Evolutionary conservation across 164 flowering plant genomes (phyloP).

Genomic region (Aristolochia californica): DNA sequence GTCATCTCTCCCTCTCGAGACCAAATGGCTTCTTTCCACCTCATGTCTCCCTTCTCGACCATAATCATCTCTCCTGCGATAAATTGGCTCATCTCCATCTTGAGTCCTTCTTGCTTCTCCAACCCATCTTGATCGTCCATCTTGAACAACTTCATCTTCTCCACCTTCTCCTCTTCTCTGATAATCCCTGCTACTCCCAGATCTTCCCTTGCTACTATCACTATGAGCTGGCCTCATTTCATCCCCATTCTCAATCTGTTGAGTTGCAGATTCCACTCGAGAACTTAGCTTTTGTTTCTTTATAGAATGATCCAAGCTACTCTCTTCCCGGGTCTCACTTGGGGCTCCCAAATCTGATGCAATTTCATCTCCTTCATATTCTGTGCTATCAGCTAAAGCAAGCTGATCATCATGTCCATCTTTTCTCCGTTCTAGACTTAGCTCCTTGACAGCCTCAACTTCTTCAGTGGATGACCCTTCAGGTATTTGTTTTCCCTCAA

Average conservation of each 20-base stretch:
- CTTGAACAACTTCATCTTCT: conserved; percentile 77
- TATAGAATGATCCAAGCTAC: conserved; percentile 8
- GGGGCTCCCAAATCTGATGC: conserved; percentile 14
- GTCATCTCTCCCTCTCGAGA: conserved; percentile 51
- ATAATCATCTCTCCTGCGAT: conserved; percentile 38
- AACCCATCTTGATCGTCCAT: conserved; percentile 24
- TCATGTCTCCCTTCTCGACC: conserved; percentile 35
- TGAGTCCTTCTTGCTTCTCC: conserved; percentile 30
- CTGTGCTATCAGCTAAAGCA: conserved; percentile 25
- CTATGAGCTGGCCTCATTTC: conserved; percentile 57
- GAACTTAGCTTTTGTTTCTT: conserved; percentile 49
- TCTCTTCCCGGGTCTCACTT: conserved; percentile 26
- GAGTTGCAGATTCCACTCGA: conserved; percentile 27
- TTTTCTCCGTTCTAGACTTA: conserved; percentile 33
- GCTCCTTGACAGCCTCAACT: conserved; percentile 28
- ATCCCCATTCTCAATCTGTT: conserved; percentile 43
- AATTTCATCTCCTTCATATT: conserved; percentile 35
- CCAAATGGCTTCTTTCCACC: conserved; percentile 30
- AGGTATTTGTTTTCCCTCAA: conserved; percentile 32
- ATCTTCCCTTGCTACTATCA: conserved; percentile 71
- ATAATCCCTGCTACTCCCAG: conserved; percentile 62
- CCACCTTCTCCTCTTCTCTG: conserved; percentile 39
- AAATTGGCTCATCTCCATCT: conserved; percentile 39
- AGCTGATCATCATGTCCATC: conserved; percentile 20
- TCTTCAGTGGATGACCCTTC: conserved; percentile 27